Conservation (phyloP, 352 stramenopile genomes). For the Pythium pectinolyticum region DNA sequence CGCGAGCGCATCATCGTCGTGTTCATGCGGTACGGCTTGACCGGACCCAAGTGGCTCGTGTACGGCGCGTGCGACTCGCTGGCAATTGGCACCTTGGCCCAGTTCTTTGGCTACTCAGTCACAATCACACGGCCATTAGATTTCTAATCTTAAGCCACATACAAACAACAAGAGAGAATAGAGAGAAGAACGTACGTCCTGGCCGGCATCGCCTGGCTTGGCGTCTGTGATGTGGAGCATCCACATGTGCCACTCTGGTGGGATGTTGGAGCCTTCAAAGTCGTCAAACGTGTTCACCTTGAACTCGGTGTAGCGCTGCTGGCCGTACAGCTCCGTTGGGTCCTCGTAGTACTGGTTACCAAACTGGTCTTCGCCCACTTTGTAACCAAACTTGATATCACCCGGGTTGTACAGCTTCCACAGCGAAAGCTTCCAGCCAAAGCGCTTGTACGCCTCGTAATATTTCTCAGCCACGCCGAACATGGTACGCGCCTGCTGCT, state of each 20-base stretch:
- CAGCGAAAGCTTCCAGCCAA: slow-evolving; percentile 73
- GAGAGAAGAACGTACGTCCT: slow-evolving; percentile 45
- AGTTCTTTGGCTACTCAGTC: slow-evolving; percentile 54
- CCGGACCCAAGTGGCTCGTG: slow-evolving; percentile 59
- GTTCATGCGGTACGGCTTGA: slow-evolving; percentile 74
- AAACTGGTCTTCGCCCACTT: slow-evolving; percentile 80
- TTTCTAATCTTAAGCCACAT: not conserved
- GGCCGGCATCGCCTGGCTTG: slow-evolving; percentile 48
- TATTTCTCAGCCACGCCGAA: slow-evolving; percentile 85
- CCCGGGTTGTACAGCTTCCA: slow-evolving; percentile 90
- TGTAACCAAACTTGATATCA: slow-evolving; percentile 87
- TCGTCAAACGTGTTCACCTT: slow-evolving; percentile 78
- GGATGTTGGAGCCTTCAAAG: slow-evolving; percentile 76
- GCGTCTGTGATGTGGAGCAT: slow-evolving; percentile 83
- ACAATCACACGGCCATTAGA: slow-evolving; percentile 3
- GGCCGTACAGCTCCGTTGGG: slow-evolving; percentile 64
- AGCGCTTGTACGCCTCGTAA: slow-evolving; percentile 75
- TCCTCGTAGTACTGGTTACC: slow-evolving; percentile 89
- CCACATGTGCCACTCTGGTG: slow-evolving; percentile 84
- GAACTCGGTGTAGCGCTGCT: slow-evolving; percentile 86
- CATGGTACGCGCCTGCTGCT: slow-evolving; percentile 64
- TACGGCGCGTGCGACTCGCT: slow-evolving; percentile 66
- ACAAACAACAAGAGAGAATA: not conserved
- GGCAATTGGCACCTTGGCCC: slow-evolving; percentile 60
- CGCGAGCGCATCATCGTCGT: slow-evolving; percentile 76